Conservation (phyloP, 2,329 filamentous ascomycete species). For the Podosphaera fusca region DNA sequence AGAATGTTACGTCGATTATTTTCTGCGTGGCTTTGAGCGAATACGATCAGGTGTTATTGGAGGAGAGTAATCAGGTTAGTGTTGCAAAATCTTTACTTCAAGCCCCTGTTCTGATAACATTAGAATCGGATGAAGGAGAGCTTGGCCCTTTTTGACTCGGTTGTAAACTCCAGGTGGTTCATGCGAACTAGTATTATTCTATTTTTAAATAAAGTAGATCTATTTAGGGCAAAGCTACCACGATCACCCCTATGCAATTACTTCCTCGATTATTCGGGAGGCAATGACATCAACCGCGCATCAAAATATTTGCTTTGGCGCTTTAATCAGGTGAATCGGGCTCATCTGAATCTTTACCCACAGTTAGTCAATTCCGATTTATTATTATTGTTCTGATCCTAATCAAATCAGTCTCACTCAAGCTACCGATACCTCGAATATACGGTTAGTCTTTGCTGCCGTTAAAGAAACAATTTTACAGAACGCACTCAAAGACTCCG, state of each 20-base stretch:
- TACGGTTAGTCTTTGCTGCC: conserved; percentile 88
- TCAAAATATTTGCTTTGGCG: conserved; percentile 96
- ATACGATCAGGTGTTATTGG: conserved; percentile 89
- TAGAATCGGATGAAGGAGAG: conserved; percentile 99
- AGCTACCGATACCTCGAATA: conserved; percentile 96
- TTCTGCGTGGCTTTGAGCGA: conserved; percentile 96
- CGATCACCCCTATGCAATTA: conserved; percentile 82
- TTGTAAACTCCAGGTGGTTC: conserved; percentile 97
- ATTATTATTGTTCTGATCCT: conserved; percentile 3
- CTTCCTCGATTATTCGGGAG: conserved; percentile 93
- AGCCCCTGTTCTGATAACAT: conserved; percentile 5
- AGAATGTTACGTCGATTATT: conserved; percentile 98
- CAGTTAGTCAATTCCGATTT: conserved; percentile 41
- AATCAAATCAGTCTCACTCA: conserved; percentile 56
- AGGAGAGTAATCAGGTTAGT: conserved; percentile 86
- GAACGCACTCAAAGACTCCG: conserved; percentile 93
- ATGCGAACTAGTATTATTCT: conserved; percentile 97
- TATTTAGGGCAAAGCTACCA: conserved; percentile 85
- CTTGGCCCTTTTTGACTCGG: conserved; percentile 84
- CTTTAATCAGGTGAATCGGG: conserved; percentile 95
- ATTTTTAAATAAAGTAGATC: conserved; percentile 96
- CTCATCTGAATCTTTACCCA: conserved; percentile 87
- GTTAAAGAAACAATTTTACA: conserved; percentile 98
- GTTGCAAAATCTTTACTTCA: not conserved
- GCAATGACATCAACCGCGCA: conserved; percentile 92